Evolutionary conservation across 345 rosid genomes (phyloP), one percentile per base, ranked within the genome.

Genomic region (Eucalyptus viminalis): DNA sequence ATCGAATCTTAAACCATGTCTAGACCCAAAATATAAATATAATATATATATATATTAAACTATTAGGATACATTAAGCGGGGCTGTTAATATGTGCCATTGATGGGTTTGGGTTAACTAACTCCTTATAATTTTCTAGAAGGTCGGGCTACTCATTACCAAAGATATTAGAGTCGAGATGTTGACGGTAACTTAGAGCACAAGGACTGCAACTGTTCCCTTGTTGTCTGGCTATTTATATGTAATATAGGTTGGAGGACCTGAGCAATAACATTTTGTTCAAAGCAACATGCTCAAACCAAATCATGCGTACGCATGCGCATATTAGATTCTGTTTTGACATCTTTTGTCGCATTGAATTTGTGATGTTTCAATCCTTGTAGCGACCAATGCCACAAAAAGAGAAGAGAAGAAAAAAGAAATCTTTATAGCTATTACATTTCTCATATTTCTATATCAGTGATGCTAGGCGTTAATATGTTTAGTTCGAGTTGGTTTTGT

Each of bases 401-500:
- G 22, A 16, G 43, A 17, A 12, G 24, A 17, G 7, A 19, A 34
- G 13, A 9, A 31, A 17, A 69, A 16, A 10, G 13, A 69, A 34
- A 69, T 69, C 14, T 34, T 5, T 69, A 69, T 69, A 34, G 14
- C 24, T 9, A 19, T 34, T 16, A 69, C 13, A 2, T 17, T 69
- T 69, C 2, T 34, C 7, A 4, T 34, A 34, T 69, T 16, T 9
- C 24, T 17, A 34, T 69, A 34, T 34, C 3, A 7, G 0, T 11
- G 15, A 15, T 3, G 27, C 7, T 2, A 4, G 14, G 14, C 4
- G 5, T 6, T 6, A 1, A 76, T 7, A 1, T 72, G 25, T 19
- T 76, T 21, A 76, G 15, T 11, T 76, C 15, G 4, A 37, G 83
- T n/a, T 19, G 76, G 37, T n/a, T 53, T 53, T 53, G 58, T 53